phyloP scores from a whole-genome alignment of 495 filamentous ascomycete species.

The Penicillium turbatum region DNA sequence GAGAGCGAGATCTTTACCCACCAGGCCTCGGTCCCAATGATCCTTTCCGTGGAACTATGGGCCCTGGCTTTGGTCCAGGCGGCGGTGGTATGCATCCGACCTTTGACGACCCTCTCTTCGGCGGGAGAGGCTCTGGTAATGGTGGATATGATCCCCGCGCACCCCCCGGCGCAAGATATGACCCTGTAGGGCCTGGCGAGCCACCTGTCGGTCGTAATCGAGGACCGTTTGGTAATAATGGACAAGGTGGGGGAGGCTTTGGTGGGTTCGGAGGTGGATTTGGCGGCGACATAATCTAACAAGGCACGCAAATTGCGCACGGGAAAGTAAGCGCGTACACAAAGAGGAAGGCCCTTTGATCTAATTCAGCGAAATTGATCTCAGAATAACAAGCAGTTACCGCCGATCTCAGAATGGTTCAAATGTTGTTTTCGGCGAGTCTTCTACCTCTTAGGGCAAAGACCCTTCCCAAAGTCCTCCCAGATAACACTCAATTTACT shows the following conservation, averaged over 20 bases:
- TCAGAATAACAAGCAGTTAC: not conserved
- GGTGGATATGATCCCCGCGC: constrained; percentile 43
- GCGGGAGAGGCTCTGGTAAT: constrained; percentile 47
- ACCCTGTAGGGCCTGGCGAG: constrained; percentile 76
- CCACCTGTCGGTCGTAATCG: constrained; percentile 47
- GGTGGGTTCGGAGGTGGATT: constrained; percentile 62
- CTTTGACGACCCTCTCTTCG: constrained; percentile 88
- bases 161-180: constrained; percentile 63
- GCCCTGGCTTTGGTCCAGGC: constrained; percentile 47
- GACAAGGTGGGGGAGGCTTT: constrained; percentile 36
- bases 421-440: not conserved
- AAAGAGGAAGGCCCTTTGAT: not conserved
- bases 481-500: not conserved
- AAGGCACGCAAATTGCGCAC: not conserved
- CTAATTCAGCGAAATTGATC: not conserved
- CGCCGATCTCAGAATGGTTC: not conserved
- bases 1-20: constrained; percentile 83
- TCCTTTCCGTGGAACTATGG: constrained; percentile 64
- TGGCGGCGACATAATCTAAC: constrained; percentile 65
- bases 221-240: constrained; percentile 38
- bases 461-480: not conserved
- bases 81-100: constrained; percentile 91
- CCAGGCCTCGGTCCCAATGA: constrained; percentile 80
- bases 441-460: not conserved
- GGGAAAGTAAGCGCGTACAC: not conserved